Conservation (phyloP, 169 alveolate species). For the Hammondia hammondi region DNA sequence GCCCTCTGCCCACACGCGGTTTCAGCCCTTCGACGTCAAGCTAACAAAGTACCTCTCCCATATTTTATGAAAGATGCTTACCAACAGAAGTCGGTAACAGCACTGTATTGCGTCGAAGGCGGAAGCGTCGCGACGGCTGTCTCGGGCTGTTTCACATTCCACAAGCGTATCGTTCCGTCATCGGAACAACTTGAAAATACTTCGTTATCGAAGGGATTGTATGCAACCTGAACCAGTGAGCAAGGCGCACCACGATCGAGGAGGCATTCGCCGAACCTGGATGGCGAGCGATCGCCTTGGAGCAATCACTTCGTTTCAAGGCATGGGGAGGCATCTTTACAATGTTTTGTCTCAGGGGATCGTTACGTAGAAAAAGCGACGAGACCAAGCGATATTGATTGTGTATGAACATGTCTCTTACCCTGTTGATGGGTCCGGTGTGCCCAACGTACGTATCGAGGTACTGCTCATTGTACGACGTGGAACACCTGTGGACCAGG, state of each 20-base stretch:
- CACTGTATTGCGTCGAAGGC: conserved; percentile 36
- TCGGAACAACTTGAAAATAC: conserved; percentile 89
- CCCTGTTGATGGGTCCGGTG: conserved; percentile 91
- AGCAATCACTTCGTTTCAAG: neutral
- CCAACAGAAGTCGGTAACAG: conserved; percentile 63
- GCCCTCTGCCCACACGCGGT: too few species aligned
- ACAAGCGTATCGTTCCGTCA: conserved; percentile 93
- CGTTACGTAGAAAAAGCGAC: neutral
- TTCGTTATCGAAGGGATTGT: conserved; percentile 86
- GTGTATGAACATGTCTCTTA: conserved; percentile 40
- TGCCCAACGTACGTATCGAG: conserved; percentile 92
- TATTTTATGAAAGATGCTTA: neutral
- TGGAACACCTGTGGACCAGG: conserved; percentile 90
- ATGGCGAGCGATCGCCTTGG: neutral
- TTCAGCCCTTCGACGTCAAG: too few species aligned
- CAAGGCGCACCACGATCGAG: too few species aligned
- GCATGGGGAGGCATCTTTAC: neutral
- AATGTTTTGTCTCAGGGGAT: neutral
- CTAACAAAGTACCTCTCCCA: too few species aligned
- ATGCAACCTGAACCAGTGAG: conserved; percentile 67
- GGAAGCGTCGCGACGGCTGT: conserved; percentile 58
- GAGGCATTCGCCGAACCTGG: neutral
- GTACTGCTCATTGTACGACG: conserved; percentile 90
- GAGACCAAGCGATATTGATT: neutral
- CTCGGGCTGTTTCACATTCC: conserved; percentile 83